These are phyloP conservation scores for Micractinium sp. DNA, from an alignment of 139 green algal genomes.

Conservation along the genomic window DNA sequence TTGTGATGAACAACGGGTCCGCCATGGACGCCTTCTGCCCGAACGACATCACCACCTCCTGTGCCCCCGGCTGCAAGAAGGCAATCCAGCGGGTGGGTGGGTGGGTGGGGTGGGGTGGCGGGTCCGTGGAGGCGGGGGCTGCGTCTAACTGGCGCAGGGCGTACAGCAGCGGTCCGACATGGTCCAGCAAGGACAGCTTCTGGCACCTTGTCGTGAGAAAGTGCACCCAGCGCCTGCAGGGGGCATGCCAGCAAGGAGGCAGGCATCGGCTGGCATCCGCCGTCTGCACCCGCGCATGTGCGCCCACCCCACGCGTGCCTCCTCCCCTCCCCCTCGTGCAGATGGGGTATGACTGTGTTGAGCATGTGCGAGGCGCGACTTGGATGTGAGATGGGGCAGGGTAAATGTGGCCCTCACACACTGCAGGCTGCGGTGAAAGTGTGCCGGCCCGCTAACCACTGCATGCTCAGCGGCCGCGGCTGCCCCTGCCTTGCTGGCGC, in stretches of 20 bases:
- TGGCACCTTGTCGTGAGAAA: neutral
- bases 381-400: neutral
- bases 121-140: too few relatives aligned
- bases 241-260: neutral
- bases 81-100: neutral
- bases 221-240: neutral
- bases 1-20: neutral
- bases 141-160: too few relatives aligned
- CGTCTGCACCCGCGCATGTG: too few relatives aligned
- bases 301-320: too few relatives aligned
- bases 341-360: neutral
- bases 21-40: neutral
- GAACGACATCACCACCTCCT: neutral
- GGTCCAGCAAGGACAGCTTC: too few relatives aligned
- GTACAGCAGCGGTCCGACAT: too few relatives aligned
- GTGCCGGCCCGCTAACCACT: neutral
- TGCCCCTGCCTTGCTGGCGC: too few relatives aligned
- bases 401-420: too few relatives aligned
- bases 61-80: neutral
- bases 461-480: neutral
- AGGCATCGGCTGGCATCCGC: too few relatives aligned
- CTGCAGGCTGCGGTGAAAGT: neutral
- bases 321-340: neutral
- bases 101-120: too few relatives aligned
- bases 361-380: neutral